Conservation (phyloP, 2,329 filamentous ascomycete genomes). For the Massarina eburnea region DNA sequence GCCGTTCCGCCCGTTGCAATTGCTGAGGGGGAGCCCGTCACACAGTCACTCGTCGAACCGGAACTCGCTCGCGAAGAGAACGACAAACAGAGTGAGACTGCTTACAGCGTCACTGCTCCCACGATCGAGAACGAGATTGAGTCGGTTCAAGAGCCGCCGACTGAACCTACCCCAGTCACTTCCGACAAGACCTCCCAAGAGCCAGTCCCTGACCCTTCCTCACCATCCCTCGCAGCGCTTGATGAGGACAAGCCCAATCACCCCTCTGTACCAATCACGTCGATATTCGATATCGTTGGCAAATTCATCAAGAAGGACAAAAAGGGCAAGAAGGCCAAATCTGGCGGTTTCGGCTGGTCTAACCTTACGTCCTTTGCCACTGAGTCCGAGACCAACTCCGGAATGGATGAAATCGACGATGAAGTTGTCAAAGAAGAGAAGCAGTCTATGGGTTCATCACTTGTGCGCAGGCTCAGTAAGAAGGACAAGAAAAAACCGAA, state of each 20-base stretch:
- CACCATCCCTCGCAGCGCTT: constrained; percentile 21
- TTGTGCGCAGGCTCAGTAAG: constrained; percentile 20
- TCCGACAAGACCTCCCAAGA: constrained; percentile 3
- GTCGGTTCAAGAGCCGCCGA: neutral
- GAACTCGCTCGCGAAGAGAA: constrained; percentile 13
- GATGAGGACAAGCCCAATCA: constrained; percentile 15
- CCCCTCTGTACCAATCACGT: constrained; percentile 9
- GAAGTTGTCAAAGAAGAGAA: constrained; percentile 5
- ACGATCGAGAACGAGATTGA: constrained; percentile 8
- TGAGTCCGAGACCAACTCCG: neutral
- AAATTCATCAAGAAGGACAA: constrained; percentile 33
- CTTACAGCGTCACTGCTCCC: constrained; percentile 15
- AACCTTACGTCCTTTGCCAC: constrained; percentile 2
- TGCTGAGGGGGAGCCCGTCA: neutral
- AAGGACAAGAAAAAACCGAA: constrained; percentile 22
- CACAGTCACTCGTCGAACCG: neutral
- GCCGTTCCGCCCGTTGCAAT: neutral
- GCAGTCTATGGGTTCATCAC: neutral
- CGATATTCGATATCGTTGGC: constrained; percentile 29
- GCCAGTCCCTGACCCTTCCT: neutral
- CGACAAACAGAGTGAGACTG: constrained; percentile 24
- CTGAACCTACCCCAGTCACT: constrained; percentile 5
- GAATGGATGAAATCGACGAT: neutral
- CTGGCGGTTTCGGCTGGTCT: constrained; percentile 15
- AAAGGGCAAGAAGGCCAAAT: constrained; percentile 28